phyloP scores from a whole-genome alignment of 305 asterid genomes.

The Fraxinus albicans region DNA sequence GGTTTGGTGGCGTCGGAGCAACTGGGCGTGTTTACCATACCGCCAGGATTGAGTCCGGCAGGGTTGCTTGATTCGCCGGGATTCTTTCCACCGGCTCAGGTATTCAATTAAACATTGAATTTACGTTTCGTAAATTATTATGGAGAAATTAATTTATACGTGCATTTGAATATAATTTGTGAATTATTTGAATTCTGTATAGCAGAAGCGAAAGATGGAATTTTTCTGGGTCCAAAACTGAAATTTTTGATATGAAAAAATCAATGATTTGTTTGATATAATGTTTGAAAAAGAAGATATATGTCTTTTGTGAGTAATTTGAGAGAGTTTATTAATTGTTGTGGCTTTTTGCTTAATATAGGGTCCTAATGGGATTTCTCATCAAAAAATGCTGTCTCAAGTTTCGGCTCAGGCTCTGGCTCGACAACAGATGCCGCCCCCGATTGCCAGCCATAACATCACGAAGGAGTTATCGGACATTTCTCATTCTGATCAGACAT shows the following conservation, averaged over 20 bases:
- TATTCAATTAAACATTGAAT: slow-evolving; percentile 19
- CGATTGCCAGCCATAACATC: slow-evolving; percentile 29
- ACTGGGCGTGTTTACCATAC: slow-evolving; percentile 50
- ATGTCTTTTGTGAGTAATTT: background rate
- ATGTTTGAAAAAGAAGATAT: background rate
- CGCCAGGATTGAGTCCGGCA: slow-evolving; percentile 70
- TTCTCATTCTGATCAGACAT: slow-evolving; percentile 50
- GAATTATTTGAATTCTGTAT: background rate
- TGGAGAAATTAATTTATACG: background rate
- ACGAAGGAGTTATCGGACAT: slow-evolving; percentile 44
- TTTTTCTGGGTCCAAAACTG: background rate
- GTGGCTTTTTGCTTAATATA: slow-evolving; percentile 28
- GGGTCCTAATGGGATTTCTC: slow-evolving; percentile 62
- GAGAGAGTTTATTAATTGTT: background rate
- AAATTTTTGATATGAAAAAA: background rate
- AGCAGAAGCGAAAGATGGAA: background rate
- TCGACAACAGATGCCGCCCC: slow-evolving; percentile 40
- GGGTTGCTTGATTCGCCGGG: slow-evolving; percentile 71
- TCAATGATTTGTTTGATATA: background rate
- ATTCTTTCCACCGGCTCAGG: slow-evolving; percentile 60
- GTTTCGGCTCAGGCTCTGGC: slow-evolving; percentile 44
- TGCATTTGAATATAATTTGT: background rate
- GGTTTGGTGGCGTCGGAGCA: slow-evolving; percentile 45
- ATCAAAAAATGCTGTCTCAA: slow-evolving; percentile 66
- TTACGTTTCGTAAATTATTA: background rate